Conservation (phyloP, 2,329 filamentous ascomycete genomes). For the Ophiostoma quercus region DNA sequence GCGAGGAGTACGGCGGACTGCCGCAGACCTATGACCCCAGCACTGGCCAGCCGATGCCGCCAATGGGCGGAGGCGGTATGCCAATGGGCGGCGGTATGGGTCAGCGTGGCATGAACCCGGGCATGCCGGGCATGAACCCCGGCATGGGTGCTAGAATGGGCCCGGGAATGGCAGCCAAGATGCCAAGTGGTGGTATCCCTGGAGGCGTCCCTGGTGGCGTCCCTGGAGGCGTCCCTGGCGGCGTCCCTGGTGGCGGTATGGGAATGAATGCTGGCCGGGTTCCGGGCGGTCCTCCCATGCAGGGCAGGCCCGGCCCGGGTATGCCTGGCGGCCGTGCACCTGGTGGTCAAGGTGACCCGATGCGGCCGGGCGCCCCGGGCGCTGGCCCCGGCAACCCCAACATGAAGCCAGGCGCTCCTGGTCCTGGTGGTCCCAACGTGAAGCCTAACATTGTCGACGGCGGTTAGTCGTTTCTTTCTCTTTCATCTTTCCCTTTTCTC, state of each 20-base stretch:
- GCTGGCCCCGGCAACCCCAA: not conserved
- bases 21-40: not conserved
- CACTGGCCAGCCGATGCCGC: not conserved
- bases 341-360: not conserved
- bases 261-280: not conserved
- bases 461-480: not conserved
- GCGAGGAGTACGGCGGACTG: not conserved
- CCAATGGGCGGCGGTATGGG: not conserved
- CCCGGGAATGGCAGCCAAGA: not conserved
- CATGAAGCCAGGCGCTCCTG: not conserved
- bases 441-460: not conserved
- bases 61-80: not conserved
- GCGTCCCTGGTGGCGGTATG: not conserved
- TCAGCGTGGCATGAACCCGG: not conserved
- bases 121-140: not conserved
- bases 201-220: not conserved
- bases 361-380: not conserved
- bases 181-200: not conserved
- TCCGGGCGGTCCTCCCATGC: not conserved
- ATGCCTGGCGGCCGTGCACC: not conserved
- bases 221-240: not conserved
- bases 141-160: not conserved
- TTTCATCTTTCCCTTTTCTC: conserved; percentile 1
- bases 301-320: not conserved
- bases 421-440: not conserved